phyloP scores from a whole-genome alignment of 805 yeast genomes.

The Wickerhamomyces chambardii region DNA sequence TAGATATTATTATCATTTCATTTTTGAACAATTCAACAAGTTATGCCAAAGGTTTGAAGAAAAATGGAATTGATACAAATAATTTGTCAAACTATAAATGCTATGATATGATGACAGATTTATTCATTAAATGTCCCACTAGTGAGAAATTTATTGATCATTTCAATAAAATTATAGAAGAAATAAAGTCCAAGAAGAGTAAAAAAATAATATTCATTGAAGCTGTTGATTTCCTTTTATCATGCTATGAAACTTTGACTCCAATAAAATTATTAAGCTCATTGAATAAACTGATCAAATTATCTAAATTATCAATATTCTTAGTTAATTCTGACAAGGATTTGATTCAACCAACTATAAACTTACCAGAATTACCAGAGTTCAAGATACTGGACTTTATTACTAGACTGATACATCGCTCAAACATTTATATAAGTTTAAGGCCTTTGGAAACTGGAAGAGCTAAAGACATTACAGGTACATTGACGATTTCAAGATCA shows the following conservation, averaged over 20 bases:
- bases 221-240: constrained; percentile 35
- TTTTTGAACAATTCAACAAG: constrained; percentile 22
- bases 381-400: constrained; percentile 39
- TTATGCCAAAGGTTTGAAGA: constrained; percentile 25
- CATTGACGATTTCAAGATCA: constrained; percentile 53
- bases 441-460: constrained; percentile 72
- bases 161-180: constrained; percentile 3
- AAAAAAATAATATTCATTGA: constrained; percentile 31
- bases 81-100: constrained; percentile 22
- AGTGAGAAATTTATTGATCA: constrained; percentile 9
- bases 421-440: constrained; percentile 43
- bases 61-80: constrained; percentile 29
- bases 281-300: constrained; percentile 23
- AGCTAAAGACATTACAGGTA: constrained; percentile 77
- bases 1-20: constrained; percentile 24
- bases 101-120: constrained; percentile 37
- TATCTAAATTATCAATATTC: constrained; percentile 22
- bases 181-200: background rate
- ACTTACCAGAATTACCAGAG: constrained; percentile 20
- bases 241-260: constrained; percentile 26
- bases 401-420: constrained; percentile 36
- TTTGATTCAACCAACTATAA: constrained; percentile 19
- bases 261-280: constrained; percentile 26
- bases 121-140: constrained; percentile 28
- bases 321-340: constrained; percentile 32